phyloP scores from a whole-genome alignment of 495 filamentous ascomycete species.

The Pyronema domesticum region DNA sequence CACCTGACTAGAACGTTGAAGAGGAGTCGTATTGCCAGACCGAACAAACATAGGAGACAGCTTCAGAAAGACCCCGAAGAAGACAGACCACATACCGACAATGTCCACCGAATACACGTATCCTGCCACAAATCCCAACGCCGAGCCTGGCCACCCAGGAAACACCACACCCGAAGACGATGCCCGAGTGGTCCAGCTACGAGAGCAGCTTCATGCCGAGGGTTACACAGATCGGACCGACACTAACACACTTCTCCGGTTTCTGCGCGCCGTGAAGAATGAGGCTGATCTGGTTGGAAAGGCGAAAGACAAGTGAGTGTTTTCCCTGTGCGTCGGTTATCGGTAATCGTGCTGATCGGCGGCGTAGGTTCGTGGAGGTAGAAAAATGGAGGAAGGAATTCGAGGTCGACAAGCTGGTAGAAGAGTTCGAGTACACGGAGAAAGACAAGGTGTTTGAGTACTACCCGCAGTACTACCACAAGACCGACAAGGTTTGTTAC shows the following conservation, averaged over 20 bases:
- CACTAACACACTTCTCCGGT: slow-evolving; percentile 77
- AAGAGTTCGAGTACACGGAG: slow-evolving; percentile 72
- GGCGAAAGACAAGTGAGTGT: slow-evolving; percentile 11
- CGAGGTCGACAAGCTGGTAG: slow-evolving; percentile 66
- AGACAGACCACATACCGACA: too few relatives aligned
- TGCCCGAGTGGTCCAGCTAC: slow-evolving; percentile 72
- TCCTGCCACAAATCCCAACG: slow-evolving; percentile 55
- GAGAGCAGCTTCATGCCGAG: slow-evolving; percentile 61
- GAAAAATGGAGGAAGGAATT: slow-evolving; percentile 85
- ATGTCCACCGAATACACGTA: slow-evolving; percentile 51
- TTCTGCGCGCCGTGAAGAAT: slow-evolving; percentile 88
- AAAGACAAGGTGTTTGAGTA: slow-evolving; percentile 75
- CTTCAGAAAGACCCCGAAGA: too few relatives aligned
- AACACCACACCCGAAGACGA: slow-evolving; percentile 76
- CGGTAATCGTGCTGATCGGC: slow-evolving; percentile 10
- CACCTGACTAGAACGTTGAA: too few relatives aligned
- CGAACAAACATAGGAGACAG: too few relatives aligned
- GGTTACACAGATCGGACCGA: slow-evolving; percentile 76
- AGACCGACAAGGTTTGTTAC: slow-evolving; percentile 76
- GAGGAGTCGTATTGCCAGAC: too few relatives aligned
- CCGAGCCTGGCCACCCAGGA: slow-evolving; percentile 66
- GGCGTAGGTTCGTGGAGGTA: slow-evolving; percentile 64
- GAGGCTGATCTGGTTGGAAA: slow-evolving; percentile 58
- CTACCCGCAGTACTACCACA: slow-evolving; percentile 99
- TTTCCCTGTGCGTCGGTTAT: background rate